phyloP scores from a whole-genome alignment of 2,329 filamentous ascomycete species.

The Stagonosporopsis tanaceti region DNA sequence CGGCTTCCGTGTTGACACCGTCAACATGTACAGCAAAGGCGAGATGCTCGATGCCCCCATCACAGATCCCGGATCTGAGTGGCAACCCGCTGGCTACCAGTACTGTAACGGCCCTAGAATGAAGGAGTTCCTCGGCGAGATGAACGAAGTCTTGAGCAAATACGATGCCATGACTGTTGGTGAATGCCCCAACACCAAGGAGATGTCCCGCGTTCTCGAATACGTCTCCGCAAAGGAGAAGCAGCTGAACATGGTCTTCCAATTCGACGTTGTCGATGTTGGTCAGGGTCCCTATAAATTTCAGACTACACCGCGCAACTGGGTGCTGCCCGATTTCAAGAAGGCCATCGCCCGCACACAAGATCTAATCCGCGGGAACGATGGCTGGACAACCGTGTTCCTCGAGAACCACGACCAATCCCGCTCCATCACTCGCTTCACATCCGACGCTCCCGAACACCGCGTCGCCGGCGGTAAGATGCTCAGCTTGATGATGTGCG shows the following conservation, averaged over 20 bases:
- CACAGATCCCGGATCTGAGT: slow-evolving; percentile 41
- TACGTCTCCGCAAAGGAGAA: slow-evolving; percentile 67
- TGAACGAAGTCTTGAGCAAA: slow-evolving; percentile 64
- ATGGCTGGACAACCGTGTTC: slow-evolving; percentile 60
- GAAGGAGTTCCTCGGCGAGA: slow-evolving; percentile 72
- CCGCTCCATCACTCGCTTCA: slow-evolving; percentile 58
- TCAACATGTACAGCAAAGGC: slow-evolving; percentile 50
- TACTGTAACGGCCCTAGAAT: slow-evolving; percentile 74
- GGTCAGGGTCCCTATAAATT: slow-evolving; percentile 49
- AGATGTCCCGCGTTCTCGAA: slow-evolving; percentile 63
- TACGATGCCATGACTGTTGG: slow-evolving; percentile 76
- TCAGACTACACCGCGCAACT: slow-evolving; percentile 47
- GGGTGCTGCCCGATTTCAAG: slow-evolving; percentile 42
- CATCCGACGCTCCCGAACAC: slow-evolving; percentile 56
- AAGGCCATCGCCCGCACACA: slow-evolving; percentile 43
- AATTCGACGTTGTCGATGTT: slow-evolving; percentile 53
- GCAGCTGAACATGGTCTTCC: slow-evolving; percentile 74
- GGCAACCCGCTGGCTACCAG: slow-evolving; percentile 53
- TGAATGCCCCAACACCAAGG: slow-evolving; percentile 70
- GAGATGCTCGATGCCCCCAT: slow-evolving; percentile 45
- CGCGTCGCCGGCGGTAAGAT: slow-evolving; percentile 58
- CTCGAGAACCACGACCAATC: slow-evolving; percentile 64
- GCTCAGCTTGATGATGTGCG: slow-evolving; percentile 57
- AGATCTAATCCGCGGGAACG: slow-evolving; percentile 39
- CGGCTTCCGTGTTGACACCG: slow-evolving; percentile 53